Conservation (phyloP, 1,284 basidiomycete genomes). For the Pseudozyma flocculosa region DNA sequence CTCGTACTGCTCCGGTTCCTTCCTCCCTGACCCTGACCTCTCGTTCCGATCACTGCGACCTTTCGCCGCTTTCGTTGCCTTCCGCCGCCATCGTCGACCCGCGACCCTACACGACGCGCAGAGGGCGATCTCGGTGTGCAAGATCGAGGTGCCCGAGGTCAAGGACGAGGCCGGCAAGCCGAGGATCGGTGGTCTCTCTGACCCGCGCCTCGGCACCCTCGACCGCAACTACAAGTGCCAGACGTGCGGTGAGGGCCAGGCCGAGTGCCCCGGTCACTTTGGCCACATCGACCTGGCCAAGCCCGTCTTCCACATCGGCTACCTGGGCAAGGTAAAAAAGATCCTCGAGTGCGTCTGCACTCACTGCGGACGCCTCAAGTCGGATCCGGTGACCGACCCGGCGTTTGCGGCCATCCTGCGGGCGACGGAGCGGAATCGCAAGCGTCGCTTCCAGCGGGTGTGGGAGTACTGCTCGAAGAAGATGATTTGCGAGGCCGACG, state of each 20-base stretch:
- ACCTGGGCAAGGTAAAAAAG: conserved; percentile 99
- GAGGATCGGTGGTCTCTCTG: conserved; percentile 90
- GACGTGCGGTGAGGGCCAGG: conserved; percentile 81
- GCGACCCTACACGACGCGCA: no score
- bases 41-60: no score
- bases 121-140: conserved; percentile 97
- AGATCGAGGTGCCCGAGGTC: conserved; percentile 96
- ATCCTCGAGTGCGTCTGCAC: conserved; percentile 98
- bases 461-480: conserved; percentile 58
- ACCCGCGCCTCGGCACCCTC: conserved; percentile 95
- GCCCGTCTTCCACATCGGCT: conserved; percentile 95
- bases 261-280: conserved; percentile 82
- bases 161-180: conserved; percentile 87
- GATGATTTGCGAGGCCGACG: conserved; percentile 67
- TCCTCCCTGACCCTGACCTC: no score
- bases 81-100: no score
- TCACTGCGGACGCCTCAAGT: conserved; percentile 96
- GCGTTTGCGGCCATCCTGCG: conserved; percentile 49
- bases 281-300: conserved; percentile 96
- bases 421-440: conserved; percentile 47
- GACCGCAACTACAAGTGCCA: conserved; percentile 99
- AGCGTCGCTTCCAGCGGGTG: conserved; percentile 53
- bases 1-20: no score
- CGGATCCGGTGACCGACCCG: conserved; percentile 64
- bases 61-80: no score